Percentiles rank a stretch among this genome's conserved stretches.
These are phyloP conservation scores for Salvia rosmarinus DNA, from an alignment of 257 asterid genomes.

Conservation along the genomic window DNA sequence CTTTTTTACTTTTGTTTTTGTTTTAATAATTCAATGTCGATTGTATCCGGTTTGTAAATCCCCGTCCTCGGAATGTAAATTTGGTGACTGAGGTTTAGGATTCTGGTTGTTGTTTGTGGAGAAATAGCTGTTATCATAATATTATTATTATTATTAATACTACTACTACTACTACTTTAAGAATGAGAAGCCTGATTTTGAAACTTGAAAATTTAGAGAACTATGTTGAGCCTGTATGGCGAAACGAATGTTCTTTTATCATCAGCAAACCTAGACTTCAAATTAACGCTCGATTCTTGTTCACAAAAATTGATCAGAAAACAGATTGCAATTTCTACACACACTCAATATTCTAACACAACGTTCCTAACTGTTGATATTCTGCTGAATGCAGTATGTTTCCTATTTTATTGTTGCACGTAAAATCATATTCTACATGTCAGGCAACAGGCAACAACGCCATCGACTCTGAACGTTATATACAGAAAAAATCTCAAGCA, in stretches of 20 bases:
- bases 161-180: too few relatives aligned
- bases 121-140: neutral
- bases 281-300: neutral
- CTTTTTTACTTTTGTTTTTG: neutral
- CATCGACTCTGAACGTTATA: too few relatives aligned
- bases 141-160: neutral
- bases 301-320: too few relatives aligned
- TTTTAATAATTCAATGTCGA: neutral
- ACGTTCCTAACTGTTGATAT: neutral
- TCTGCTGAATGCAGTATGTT: neutral
- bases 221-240: neutral
- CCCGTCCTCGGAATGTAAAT: constrained; percentile 40
- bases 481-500: neutral
- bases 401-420: neutral
- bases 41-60: neutral
- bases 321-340: too few relatives aligned
- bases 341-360: neutral
- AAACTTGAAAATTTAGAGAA: neutral
- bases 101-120: neutral
- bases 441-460: too few relatives aligned
- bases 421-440: too few relatives aligned
- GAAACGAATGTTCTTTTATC: too few relatives aligned
- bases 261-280: neutral
- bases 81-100: constrained; percentile 7
- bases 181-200: too few relatives aligned